These are phyloP conservation scores for Coprinopsis strossmayeri DNA, from an alignment of 768 basidiomycete genomes.

Conservation along the genomic window DNA sequence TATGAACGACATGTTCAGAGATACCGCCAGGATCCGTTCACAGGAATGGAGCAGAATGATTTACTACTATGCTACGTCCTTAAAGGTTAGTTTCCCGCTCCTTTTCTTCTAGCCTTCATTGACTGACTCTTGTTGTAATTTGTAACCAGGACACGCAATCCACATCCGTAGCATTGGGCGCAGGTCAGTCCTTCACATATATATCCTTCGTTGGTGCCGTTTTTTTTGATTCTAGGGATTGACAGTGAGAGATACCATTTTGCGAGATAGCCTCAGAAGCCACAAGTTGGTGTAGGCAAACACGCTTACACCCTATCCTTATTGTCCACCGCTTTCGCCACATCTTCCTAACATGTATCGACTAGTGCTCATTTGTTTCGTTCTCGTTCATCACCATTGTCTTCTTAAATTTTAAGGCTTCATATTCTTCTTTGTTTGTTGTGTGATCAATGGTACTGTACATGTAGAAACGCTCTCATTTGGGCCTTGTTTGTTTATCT, in stretches of 20 bases:
- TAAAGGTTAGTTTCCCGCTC: constrained; percentile 32
- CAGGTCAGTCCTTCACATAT: constrained; percentile 17
- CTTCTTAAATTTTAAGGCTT: no score
- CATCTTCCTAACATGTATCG: no score
- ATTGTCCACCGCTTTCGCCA: no score
- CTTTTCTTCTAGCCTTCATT: background rate
- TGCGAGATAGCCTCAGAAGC: constrained; percentile 32
- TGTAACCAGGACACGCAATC: constrained; percentile 45
- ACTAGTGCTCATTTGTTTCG: no score
- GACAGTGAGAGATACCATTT: constrained; percentile 33
- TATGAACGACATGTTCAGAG: constrained; percentile 45
- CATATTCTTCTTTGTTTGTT: no score
- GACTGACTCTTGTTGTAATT: background rate
- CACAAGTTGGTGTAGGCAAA: constrained; percentile 20
- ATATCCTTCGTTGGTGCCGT: background rate
- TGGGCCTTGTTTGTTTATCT: no score
- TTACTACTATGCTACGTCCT: constrained; percentile 50
- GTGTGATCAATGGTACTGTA: no score
- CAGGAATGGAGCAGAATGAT: constrained; percentile 50
- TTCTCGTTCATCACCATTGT: no score
- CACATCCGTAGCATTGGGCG: constrained; percentile 33
- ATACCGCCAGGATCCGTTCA: constrained; percentile 28
- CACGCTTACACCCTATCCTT: background rate
- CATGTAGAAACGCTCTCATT: no score
- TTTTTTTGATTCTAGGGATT: background rate